These are phyloP conservation scores for Phoma sp. DNA, from an alignment of 2,329 filamentous ascomycete genomes.

Conservation along the genomic window DNA sequence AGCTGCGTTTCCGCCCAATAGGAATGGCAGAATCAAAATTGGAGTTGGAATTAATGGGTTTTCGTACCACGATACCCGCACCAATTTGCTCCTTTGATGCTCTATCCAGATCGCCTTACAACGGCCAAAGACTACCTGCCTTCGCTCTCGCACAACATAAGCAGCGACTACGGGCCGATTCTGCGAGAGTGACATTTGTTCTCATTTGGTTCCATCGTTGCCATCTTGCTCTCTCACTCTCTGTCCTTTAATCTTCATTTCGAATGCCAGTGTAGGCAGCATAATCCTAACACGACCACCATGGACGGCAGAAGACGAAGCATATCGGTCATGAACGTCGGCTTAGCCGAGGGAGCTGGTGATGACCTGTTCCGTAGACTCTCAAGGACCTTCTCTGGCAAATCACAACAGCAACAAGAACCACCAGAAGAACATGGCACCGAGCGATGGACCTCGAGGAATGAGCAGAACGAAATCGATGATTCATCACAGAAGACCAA, in stretches of 20 bases:
- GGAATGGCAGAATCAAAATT: neutral
- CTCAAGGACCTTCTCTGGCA: slow-evolving; percentile 28
- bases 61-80: slow-evolving; percentile 10
- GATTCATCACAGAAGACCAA: slow-evolving; percentile 24
- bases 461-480: slow-evolving; percentile 4
- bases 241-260: neutral
- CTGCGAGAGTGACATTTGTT: neutral
- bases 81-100: neutral
- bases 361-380: slow-evolving; percentile 24
- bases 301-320: slow-evolving; percentile 19
- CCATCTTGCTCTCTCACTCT: neutral
- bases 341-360: slow-evolving; percentile 17
- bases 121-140: neutral
- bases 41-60: neutral
- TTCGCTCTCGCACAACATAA: slow-evolving; percentile 1
- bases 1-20: neutral
- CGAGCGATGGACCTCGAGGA: slow-evolving; percentile 16
- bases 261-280: neutral
- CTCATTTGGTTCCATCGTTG: neutral
- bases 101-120: neutral
- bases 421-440: slow-evolving; percentile 3
- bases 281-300: neutral
- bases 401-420: slow-evolving; percentile 23
- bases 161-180: neutral
- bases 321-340: slow-evolving; percentile 7